Base-by-base conservation (phyloP, 345 rosid genomes). In the Leavenworthia alabamica region DNA sequence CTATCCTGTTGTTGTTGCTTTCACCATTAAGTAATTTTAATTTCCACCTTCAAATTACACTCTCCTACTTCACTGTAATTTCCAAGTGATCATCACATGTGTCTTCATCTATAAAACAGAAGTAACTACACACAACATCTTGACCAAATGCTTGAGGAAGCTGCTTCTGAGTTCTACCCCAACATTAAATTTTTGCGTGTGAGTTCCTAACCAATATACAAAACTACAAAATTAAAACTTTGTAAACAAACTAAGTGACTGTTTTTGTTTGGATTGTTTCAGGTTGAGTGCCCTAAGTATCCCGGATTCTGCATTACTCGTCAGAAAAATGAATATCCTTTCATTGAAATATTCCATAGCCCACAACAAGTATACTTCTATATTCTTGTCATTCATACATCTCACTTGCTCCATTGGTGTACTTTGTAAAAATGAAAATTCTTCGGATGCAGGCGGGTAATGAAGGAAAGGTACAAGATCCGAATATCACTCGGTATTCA, bases 231-330 rank as follows among this genome's bases (percentile, higher is more conserved):
- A 52, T 7, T n/a, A 15, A 16, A 26, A 24, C 36, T 12, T 16
- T 35, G 49, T 10, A 26, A 48, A 19, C 37, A 67, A 19, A 20
- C 62, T 24, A 48, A 47, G 28, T 37, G 52, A 59, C 8, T 32
- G 13, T 29, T 52, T 62, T 41, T n/a, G n/a, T n/a, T n/a, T n/a
- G n/a, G n/a, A n/a, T n/a, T n/a, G 55, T 62, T 24, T 78, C 75
- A 93, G 99, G 99, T 89, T 71, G 99, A 93, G 67, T 93, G 99
- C 72, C 97, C 99, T 57, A 93, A 89, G 72, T 93, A 83, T 74
- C 99, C 97, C 1, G 99, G 97, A 26, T 93, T 93, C 70, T 93
- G 99, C 67, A 68, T 89, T 60, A 74, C 96, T 29, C 76, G 92
- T n/a, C 96, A 93, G 80, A 87, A 70, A 70, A 87, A 62, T 41